These are phyloP conservation scores for Rhizopus stolonifer DNA, from an alignment of 371 early-diverging fungal species.

Conservation along the genomic window DNA sequence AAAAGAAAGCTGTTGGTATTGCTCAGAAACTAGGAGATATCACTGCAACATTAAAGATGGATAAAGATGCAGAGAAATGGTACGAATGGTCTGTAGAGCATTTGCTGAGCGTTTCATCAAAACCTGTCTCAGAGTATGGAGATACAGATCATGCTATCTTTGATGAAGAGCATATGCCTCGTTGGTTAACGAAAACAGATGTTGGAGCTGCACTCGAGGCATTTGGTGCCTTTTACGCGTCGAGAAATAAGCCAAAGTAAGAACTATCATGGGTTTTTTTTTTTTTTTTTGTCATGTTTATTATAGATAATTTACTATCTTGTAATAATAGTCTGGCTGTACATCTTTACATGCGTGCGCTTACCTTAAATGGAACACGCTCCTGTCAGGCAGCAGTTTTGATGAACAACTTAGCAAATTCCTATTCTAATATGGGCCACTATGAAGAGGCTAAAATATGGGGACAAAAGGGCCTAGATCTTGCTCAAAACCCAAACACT, in stretches of 20 bases:
- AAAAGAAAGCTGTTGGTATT: conserved; percentile 54
- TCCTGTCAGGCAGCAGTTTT: conserved; percentile 45
- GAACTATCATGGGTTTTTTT: no score
- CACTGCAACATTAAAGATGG: conserved; percentile 38
- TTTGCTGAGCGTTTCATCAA: conserved; percentile 33
- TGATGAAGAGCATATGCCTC: conserved; percentile 58
- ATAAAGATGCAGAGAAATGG: conserved; percentile 61
- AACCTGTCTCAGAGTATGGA: conserved; percentile 31
- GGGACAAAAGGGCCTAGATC: conserved; percentile 56
- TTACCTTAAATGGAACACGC: conserved; percentile 37
- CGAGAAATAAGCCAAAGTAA: conserved; percentile 49
- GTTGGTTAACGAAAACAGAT: conserved; percentile 61
- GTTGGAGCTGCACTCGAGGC: conserved; percentile 64
- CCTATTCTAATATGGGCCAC: conserved; percentile 48
- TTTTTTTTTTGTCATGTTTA: background rate
- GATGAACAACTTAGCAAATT: conserved; percentile 60
- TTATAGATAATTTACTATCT: background rate
- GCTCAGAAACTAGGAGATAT: conserved; percentile 69
- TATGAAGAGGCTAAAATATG: conserved; percentile 54
- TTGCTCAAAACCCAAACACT: conserved; percentile 47
- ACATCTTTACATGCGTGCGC: conserved; percentile 52
- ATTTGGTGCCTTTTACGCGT: conserved; percentile 57
- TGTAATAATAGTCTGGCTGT: conserved; percentile 48
- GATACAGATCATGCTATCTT: conserved; percentile 39
- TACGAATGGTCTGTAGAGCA: conserved; percentile 67